A percentile compares a stretch with the other conserved stretches of the same genome.
These are phyloP conservation scores for Termitomyces titanicus DNA, from an alignment of 768 basidiomycete genomes.

Conservation along the genomic window DNA sequence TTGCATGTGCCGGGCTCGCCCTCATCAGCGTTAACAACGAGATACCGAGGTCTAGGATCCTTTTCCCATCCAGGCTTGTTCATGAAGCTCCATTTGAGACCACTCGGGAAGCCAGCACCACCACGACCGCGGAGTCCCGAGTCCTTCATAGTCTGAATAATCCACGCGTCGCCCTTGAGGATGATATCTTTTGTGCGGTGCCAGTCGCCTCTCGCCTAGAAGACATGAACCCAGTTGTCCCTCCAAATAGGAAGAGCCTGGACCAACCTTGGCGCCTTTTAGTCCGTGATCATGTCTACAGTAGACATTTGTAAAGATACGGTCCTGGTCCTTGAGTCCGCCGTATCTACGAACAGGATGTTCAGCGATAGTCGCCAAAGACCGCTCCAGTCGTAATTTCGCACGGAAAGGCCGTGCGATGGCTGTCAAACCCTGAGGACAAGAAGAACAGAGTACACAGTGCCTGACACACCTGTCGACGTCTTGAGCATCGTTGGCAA, in stretches of 20 bases:
- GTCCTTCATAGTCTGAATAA: constrained; percentile 94
- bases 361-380: constrained; percentile 74
- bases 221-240: not conserved
- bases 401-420: constrained; percentile 28
- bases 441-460: not conserved
- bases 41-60: constrained; percentile 90
- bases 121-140: constrained; percentile 94
- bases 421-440: constrained; percentile 13
- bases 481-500: constrained; percentile 31
- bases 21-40: constrained; percentile 98
- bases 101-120: constrained; percentile 95
- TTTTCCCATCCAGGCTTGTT: constrained; percentile 99
- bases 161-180: constrained; percentile 94
- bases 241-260: not conserved
- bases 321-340: constrained; percentile 91
- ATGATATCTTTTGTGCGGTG: constrained; percentile 96
- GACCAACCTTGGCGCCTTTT: constrained; percentile 83
- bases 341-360: constrained; percentile 91
- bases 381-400: constrained; percentile 34
- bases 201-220: constrained; percentile 86
- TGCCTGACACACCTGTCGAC: constrained; percentile 22
- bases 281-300: constrained; percentile 87
- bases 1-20: constrained; percentile 99
- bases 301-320: constrained; percentile 91
- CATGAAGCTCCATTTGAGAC: constrained; percentile 98